Base-by-base conservation (phyloP, 2,329 filamentous ascomycete genomes). In the Aspergillus glaucus region DNA sequence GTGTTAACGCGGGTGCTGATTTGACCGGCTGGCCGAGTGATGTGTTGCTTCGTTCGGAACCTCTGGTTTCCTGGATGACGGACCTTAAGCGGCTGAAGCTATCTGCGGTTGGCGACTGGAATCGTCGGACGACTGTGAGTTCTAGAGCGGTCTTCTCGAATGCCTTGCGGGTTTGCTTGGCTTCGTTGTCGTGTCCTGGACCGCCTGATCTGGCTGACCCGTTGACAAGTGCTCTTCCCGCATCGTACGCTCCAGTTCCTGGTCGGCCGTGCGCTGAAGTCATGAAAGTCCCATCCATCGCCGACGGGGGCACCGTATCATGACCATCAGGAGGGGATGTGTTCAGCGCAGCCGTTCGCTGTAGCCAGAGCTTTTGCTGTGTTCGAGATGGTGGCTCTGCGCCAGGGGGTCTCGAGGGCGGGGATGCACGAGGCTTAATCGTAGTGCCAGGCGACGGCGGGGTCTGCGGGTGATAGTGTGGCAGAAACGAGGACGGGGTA, bases 281-380 rank as follows among this genome's bases (percentile, higher is more conserved):
- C 30, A 64, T 61, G 45, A 62, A 68, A 2, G 58, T 56, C 12
- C 68, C 60, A 43, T 72, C 71, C 44, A 69, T 62, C 2, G 59
- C 54, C 3, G 71, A 63, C 6, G 68, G 63, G 17, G 70, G 59
- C 1, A 59, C 57, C 17, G 60, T 53, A 3, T 66, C 67, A 59
- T 69, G 66, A 12, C 56, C 51, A 50, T 72, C 69, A 4, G 70
- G 69, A 15, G 71, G 69, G 4, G 72, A 74, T 43, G 71, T 72
- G 28, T 72, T 72, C 14, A 73, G 57, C 9, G 69, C 63, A 21
- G 71, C 71, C 9, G 71, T 73, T 42, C 72, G 67, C 50, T 75
- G 71, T 39, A 75, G 63, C 68, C 73, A 75, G 10, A 75, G 64
- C 51, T 73, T 74, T 53, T 75, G 73, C 52, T 75, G 72, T 4